Percentiles rank a stretch among this genome's conserved stretches.
Evolutionary conservation across 192 early-diverging fungal genomes (phyloP).

Genomic region (Globomyces pollinis-pini): DNA sequence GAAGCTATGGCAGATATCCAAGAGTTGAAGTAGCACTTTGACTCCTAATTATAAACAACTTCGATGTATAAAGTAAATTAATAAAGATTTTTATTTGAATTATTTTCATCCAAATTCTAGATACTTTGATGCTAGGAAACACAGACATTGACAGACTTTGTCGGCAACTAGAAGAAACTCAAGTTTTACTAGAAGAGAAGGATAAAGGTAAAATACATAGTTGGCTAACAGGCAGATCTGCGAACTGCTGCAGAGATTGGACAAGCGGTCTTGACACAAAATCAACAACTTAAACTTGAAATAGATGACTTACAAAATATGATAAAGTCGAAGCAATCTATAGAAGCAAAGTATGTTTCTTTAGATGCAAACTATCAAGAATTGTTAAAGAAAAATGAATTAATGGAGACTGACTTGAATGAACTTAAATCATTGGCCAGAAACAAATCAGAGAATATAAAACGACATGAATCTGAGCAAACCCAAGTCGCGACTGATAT

Average conservation of each 20-base stretch:
- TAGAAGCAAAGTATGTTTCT: background rate
- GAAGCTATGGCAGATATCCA: slow-evolving; percentile 63
- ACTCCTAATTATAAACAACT: too few species aligned
- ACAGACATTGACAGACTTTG: too few species aligned
- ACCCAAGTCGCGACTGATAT: background rate
- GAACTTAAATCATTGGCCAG: background rate
- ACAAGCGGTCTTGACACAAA: background rate
- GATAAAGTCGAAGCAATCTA: background rate
- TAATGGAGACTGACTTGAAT: background rate
- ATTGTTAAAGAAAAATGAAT: background rate
- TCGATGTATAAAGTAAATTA: too few species aligned
- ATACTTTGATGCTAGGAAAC: too few species aligned
- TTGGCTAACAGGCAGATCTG: background rate
- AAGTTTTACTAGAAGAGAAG: too few species aligned
- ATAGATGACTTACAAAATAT: background rate
- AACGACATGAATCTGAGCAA: background rate
- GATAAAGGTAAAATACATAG: too few species aligned
- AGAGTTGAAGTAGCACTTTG: slow-evolving; percentile 50
- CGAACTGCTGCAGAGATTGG: background rate
- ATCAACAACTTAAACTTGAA: background rate
- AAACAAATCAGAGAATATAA: too few species aligned
- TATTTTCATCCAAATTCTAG: too few species aligned
- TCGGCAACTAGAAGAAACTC: too few species aligned
- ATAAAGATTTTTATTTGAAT: too few species aligned
- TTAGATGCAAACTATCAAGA: background rate